Conservation (phyloP, 768 basidiomycete species). For the Tephrocybe sp. region DNA sequence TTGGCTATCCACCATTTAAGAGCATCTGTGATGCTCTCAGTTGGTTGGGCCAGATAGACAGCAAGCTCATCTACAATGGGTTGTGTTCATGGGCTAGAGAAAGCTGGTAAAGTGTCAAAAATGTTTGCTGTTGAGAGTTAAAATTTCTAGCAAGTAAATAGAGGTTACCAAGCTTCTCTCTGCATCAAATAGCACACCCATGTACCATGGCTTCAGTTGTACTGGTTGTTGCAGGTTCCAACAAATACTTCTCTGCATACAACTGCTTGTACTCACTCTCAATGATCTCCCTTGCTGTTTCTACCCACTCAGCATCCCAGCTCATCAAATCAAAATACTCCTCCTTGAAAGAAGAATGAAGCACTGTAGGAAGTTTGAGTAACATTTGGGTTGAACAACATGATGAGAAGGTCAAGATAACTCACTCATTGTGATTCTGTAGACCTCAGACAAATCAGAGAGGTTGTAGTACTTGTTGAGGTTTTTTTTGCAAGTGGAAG, state of each 20-base stretch:
- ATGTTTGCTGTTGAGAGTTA: slow-evolving; percentile 1
- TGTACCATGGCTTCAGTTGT: background rate
- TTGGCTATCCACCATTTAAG: slow-evolving; percentile 1
- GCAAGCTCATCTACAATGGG: slow-evolving; percentile 20
- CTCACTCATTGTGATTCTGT: slow-evolving; percentile 30
- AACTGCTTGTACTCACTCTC: slow-evolving; percentile 16
- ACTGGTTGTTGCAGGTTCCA: background rate
- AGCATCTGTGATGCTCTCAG: slow-evolving; percentile 18
- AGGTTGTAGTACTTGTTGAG: slow-evolving; percentile 29
- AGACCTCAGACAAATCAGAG: slow-evolving; percentile 25
- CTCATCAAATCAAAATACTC: slow-evolving; percentile 27
- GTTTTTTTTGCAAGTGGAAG: slow-evolving; percentile 23
- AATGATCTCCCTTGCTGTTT: slow-evolving; percentile 22
- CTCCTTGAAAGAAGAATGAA: slow-evolving; percentile 36
- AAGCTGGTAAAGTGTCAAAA: slow-evolving; percentile 7
- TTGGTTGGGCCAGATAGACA: slow-evolving; percentile 21
- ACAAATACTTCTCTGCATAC: background rate
- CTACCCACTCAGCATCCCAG: slow-evolving; percentile 31
- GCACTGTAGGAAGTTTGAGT: slow-evolving; percentile 22
- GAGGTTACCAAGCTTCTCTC: background rate
- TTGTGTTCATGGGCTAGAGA: background rate
- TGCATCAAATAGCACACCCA: background rate
- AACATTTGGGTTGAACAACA: background rate
- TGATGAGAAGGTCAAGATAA: slow-evolving; percentile 3
- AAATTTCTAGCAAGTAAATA: background rate